These are phyloP conservation scores for Pythium biforme DNA, from an alignment of 352 stramenopile genomes.

Conservation along the genomic window DNA sequence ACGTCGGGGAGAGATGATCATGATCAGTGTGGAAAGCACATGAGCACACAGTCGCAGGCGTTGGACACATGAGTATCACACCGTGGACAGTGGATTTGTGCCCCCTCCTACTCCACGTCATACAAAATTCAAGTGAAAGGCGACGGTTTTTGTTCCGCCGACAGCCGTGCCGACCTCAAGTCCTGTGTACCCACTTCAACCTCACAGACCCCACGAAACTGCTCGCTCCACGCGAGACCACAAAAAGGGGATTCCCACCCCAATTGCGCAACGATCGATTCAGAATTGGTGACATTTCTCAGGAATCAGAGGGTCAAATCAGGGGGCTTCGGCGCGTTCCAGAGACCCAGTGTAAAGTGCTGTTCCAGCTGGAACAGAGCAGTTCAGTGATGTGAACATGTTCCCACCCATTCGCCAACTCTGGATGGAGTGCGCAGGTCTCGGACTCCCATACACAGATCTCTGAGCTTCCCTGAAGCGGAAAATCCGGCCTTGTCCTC, in stretches of 20 bases:
- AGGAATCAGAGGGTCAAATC: background rate
- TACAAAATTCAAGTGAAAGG: background rate
- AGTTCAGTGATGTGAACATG: background rate
- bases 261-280: background rate
- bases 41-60: background rate
- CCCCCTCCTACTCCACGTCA: background rate
- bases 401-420: conserved; percentile 2
- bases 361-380: background rate
- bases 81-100: background rate
- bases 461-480: too few relatives aligned
- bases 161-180: background rate
- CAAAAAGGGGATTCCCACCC: background rate
- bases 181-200: conserved; percentile 5
- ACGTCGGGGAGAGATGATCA: background rate
- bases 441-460: too few relatives aligned
- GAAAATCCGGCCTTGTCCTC: too few relatives aligned
- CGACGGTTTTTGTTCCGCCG: too few relatives aligned
- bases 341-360: background rate
- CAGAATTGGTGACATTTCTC: background rate
- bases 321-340: background rate
- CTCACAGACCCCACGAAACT: conserved; percentile 1
- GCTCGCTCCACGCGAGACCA: background rate
- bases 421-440: background rate
- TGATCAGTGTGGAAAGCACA: background rate
- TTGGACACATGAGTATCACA: background rate